phyloP scores from a whole-genome alignment of 768 basidiomycete genomes.

The Suillus fuscotomentosus region DNA sequence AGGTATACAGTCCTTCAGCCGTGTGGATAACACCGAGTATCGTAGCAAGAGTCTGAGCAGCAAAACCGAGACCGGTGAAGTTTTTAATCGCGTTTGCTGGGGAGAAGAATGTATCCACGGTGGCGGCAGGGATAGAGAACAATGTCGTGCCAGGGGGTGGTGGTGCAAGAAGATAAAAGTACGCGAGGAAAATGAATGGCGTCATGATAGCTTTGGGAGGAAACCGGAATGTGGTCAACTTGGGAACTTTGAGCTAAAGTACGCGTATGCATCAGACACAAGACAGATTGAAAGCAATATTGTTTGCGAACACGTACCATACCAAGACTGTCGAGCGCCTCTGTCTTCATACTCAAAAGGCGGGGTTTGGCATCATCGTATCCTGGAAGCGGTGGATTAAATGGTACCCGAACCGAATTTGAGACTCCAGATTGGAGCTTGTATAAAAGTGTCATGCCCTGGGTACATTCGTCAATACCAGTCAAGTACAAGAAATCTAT shows the following conservation, averaged over 20 bases:
- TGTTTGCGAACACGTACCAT: constrained; percentile 49
- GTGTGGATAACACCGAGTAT: constrained; percentile 12
- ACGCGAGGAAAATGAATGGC: constrained; percentile 18
- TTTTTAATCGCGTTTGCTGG: constrained; percentile 18
- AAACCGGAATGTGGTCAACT: constrained; percentile 43
- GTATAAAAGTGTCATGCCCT: constrained; percentile 75
- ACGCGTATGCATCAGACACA: not conserved
- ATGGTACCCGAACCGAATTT: constrained; percentile 47
- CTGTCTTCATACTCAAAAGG: constrained; percentile 73
- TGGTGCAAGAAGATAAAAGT: constrained; percentile 20
- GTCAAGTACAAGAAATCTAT: not conserved
- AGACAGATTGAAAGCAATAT: not conserved
- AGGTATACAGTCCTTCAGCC: constrained; percentile 27
- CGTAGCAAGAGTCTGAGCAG: constrained; percentile 10
- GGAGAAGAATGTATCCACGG: constrained; percentile 15
- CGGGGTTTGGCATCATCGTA: constrained; percentile 85
- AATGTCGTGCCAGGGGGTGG: constrained; percentile 8
- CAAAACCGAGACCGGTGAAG: constrained; percentile 16
- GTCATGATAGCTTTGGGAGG: constrained; percentile 35
- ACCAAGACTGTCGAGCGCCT: constrained; percentile 65
- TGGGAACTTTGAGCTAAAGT: constrained; percentile 18
- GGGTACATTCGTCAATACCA: not conserved
- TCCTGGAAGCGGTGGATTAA: constrained; percentile 69
- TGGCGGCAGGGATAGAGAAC: constrained; percentile 12
- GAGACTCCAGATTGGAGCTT: constrained; percentile 47